Conservation (phyloP, 306 rosid species). For the Rosa rugosa region DNA sequence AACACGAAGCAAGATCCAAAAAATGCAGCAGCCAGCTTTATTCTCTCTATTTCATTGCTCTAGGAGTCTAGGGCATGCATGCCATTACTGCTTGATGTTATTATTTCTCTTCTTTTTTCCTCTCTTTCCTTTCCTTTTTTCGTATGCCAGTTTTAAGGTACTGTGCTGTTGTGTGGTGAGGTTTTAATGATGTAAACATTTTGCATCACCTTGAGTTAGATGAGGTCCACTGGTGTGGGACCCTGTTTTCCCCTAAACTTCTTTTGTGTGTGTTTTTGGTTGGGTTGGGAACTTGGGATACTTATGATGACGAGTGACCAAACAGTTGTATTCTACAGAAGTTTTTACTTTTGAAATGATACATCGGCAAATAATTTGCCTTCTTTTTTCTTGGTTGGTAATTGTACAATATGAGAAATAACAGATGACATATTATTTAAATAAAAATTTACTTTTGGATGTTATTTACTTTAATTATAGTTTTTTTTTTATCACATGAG, state of each 20-base stretch:
- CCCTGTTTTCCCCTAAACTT: not conserved
- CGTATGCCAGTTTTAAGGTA: constrained; percentile 32
- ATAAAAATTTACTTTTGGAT: too few species aligned
- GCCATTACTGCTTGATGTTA: constrained; percentile 20
- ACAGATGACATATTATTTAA: too few species aligned
- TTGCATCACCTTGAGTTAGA: constrained; percentile 22
- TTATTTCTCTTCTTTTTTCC: not conserved
- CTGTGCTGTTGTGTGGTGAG: constrained; percentile 18
- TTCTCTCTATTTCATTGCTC: constrained; percentile 21
- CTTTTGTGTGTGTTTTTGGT: not conserved
- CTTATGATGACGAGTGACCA: not conserved
- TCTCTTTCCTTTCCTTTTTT: not conserved
- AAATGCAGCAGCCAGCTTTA: constrained; percentile 35
- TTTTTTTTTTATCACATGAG: too few species aligned
- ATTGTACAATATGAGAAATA: too few species aligned
- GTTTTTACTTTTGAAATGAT: not conserved
- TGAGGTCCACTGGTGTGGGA: constrained; percentile 10
- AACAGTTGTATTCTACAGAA: not conserved
- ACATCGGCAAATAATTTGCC: not conserved
- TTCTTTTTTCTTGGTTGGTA: not conserved
- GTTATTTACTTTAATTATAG: too few species aligned
- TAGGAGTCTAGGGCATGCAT: constrained; percentile 32
- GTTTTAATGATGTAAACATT: constrained; percentile 10
- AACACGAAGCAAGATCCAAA: constrained; percentile 35
- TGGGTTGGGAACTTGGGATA: constrained; percentile 2